Conservation (phyloP, 2,329 filamentous ascomycete genomes). For the Apiospora hydei region DNA sequence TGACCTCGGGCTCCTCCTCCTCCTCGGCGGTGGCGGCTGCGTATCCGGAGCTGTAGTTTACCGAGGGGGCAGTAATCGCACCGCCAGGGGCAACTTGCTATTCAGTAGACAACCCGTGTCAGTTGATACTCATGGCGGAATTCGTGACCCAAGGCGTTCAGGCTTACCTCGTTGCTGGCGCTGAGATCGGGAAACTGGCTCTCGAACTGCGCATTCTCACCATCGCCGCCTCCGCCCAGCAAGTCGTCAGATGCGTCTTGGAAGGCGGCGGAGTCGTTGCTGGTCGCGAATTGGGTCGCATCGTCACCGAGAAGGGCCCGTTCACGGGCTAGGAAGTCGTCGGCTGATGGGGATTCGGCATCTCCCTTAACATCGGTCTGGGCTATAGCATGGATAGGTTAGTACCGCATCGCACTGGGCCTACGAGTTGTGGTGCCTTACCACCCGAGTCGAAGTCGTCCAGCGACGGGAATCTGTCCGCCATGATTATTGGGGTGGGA, state of each 20-base stretch:
- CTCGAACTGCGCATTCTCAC: conserved; percentile 69
- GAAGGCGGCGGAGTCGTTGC: conserved; percentile 72
- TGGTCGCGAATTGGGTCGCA: conserved; percentile 85
- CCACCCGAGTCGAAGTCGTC: conserved; percentile 77
- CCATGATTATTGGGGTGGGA: conserved; percentile 59
- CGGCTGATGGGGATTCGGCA: conserved; percentile 65
- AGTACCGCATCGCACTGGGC: background rate
- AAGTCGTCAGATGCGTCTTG: conserved; percentile 73
- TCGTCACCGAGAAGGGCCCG: conserved; percentile 91
- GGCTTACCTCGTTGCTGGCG: conserved; percentile 69
- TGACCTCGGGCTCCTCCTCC: conserved; percentile 87
- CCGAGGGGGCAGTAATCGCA: conserved; percentile 73
- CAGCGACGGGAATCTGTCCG: conserved; percentile 79
- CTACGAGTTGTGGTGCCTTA: conserved; percentile 44
- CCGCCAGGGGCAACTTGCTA: conserved; percentile 78
- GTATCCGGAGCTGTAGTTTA: conserved; percentile 69
- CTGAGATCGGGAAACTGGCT: conserved; percentile 87
- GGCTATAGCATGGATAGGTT: conserved; percentile 52
- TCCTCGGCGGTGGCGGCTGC: conserved; percentile 61
- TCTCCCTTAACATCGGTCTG: conserved; percentile 68
- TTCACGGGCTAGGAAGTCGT: conserved; percentile 92
- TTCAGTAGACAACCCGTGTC: conserved; percentile 28
- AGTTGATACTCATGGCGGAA: conserved; percentile 24
- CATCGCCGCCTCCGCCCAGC: conserved; percentile 70
- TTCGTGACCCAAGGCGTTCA: background rate